Percentiles rank a stretch among this genome's conserved stretches.
Evolutionary conservation across 768 basidiomycete species (phyloP).

Genomic region (Suillus weaverae): DNA sequence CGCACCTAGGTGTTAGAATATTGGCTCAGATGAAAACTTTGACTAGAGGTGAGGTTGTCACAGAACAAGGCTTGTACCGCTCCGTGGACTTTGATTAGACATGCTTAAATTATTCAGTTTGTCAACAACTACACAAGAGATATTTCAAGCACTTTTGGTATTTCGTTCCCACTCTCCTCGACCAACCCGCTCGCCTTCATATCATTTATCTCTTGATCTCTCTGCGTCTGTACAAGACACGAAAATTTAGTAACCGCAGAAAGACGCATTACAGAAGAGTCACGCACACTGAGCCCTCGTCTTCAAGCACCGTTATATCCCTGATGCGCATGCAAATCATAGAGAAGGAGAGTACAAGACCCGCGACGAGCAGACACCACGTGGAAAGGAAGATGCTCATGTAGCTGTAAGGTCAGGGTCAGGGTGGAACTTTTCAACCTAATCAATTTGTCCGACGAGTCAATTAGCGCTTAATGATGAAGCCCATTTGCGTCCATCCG

Average conservation of each 20-base stretch:
- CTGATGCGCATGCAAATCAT: slow-evolving; percentile 70
- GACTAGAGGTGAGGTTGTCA: too few species aligned
- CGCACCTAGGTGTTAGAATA: too few species aligned
- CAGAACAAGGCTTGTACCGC: too few species aligned
- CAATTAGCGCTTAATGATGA: too few species aligned
- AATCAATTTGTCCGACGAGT: too few species aligned
- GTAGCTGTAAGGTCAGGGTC: slow-evolving; percentile 32
- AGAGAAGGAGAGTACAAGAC: slow-evolving; percentile 66
- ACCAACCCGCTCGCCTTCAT: background rate
- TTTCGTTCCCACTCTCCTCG: background rate
- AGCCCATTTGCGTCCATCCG: too few species aligned
- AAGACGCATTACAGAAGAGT: background rate
- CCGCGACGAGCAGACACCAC: slow-evolving; percentile 63
- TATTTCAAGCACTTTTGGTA: background rate
- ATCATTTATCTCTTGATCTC: background rate
- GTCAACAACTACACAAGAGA: too few species aligned
- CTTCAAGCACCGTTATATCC: slow-evolving; percentile 41
- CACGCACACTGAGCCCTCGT: slow-evolving; percentile 56
- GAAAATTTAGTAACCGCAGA: background rate
- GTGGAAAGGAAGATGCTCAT: slow-evolving; percentile 74
- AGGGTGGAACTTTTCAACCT: background rate
- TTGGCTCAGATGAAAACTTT: too few species aligned
- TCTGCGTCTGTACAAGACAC: background rate
- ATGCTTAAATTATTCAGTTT: too few species aligned
- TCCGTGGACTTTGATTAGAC: too few species aligned